Evolutionary conservation across 371 early-diverging fungal species (phyloP).

Genomic region (Smittium culicis): DNA sequence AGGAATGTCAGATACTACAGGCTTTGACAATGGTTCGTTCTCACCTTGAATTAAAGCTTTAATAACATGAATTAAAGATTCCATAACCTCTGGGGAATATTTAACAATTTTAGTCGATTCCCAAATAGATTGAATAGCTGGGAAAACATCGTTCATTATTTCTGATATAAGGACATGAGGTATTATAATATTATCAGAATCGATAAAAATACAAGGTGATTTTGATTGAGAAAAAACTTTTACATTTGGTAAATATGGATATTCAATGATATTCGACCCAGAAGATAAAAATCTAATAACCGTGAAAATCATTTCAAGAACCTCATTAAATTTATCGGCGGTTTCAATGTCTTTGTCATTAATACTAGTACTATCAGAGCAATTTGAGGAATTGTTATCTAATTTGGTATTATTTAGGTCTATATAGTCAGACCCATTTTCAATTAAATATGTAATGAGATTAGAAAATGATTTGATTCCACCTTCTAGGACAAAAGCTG

Average conservation of each 20-base stretch:
- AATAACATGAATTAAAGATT: constrained; percentile 6
- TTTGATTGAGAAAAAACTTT: not conserved
- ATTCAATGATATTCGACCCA: not conserved
- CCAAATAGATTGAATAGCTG: not conserved
- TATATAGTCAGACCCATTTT: not conserved
- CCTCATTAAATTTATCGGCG: not conserved
- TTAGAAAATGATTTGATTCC: constrained; percentile 6
- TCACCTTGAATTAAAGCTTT: not conserved
- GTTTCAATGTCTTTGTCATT: not conserved
- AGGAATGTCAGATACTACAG: not conserved
- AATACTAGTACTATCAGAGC: not conserved
- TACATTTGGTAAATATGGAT: constrained; percentile 6
- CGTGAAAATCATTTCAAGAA: constrained; percentile 5
- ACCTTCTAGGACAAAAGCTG: constrained; percentile 4
- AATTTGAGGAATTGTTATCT: not conserved
- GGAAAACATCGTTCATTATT: not conserved
- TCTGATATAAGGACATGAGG: not conserved
- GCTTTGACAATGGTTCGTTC: not conserved
- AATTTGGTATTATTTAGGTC: not conserved
- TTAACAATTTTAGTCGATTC: not conserved
- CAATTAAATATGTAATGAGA: constrained; percentile 1
- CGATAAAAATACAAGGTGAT: not conserved
- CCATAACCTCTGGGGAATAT: not conserved
- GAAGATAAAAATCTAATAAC: constrained; percentile 9
- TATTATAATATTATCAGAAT: not conserved